Base-by-base conservation (phyloP, 2,329 filamentous ascomycete species). In the Simplicillium aogashimaense region DNA sequence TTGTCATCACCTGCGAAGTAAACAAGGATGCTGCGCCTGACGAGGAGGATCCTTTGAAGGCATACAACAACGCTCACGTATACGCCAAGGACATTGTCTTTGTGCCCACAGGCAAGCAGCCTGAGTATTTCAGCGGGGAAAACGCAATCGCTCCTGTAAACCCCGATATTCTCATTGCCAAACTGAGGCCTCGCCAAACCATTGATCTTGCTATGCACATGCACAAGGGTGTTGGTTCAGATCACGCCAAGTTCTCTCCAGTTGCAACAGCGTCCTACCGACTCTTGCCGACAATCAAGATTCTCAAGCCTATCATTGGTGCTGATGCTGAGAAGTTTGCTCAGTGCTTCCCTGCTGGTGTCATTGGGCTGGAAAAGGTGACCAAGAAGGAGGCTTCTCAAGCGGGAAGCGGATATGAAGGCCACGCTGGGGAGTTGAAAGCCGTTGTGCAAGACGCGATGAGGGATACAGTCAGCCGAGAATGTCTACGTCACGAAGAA, bases 231-330 rank as follows among this genome's bases (percentile, higher is more conserved):
- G 80, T 94, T 50, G 92, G 92, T 36, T 79, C 83, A 47, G 92
- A 98, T 63, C 92, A 98, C 61, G 83, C 92, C 52, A 98, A 98
- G 64, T 98, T 92, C 69, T 95, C 87, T 1, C 92, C 92, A 36
- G 92, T 97, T 29, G 89, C 90, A 3, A 95, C 92, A 1, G 92
- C 92, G 3, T 86, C 84, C 17, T 98, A 98, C 67, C 80, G 92
- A 37, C 74, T 98, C 15, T 67, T 98, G 56, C 92, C 92, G 7
- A 81, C 81, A 49, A 97, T 98, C 61, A 74, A 76, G 47, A 97
- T 98, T 56, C 69, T 74, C 35, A 68, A 74, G 50, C 92, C 92
- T 15, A 97, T 98, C 45, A 59, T 94, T 4, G 92, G 90, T 34
- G 70, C 73, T 32, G 88, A 97, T 53, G 92, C 92, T 3, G 75